Evolutionary conservation across 306 rosid species (phyloP).

Genomic region (Datisca glomerata): DNA sequence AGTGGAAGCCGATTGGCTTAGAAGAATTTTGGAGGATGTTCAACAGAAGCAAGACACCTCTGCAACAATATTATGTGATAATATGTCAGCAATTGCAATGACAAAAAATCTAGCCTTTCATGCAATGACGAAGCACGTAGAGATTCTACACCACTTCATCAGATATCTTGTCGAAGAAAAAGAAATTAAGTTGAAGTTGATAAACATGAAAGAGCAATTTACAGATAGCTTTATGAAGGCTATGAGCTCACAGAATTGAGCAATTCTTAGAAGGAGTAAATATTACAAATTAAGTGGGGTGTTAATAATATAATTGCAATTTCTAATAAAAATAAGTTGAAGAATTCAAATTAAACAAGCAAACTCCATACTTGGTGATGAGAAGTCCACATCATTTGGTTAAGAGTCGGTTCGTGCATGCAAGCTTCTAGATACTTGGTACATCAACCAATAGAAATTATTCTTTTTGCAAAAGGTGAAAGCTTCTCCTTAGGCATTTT

Average conservation of each 20-base stretch:
- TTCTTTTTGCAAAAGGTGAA: too few relatives aligned
- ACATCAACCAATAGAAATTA: too few relatives aligned
- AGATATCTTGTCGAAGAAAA: not conserved
- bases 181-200: not conserved
- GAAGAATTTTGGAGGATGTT: not conserved
- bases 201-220: not conserved
- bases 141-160: not conserved
- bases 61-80: not conserved
- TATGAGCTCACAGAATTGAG: not conserved
- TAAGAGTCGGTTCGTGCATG: too few relatives aligned
- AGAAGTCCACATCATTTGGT: too few relatives aligned
- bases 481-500: too few relatives aligned
- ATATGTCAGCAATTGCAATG: not conserved
- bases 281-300: conserved; percentile 2
- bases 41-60: not conserved
- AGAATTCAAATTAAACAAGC: too few relatives aligned
- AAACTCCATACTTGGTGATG: too few relatives aligned
- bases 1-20: not conserved
- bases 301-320: too few relatives aligned
- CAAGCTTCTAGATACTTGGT: too few relatives aligned
- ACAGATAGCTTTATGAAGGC: not conserved
- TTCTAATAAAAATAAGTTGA: too few relatives aligned
- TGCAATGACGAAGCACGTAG: not conserved
- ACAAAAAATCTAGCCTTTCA: not conserved
- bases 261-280: not conserved